Evolutionary conservation across 768 basidiomycete genomes (phyloP).

Genomic region (Lyophyllum semitale): DNA sequence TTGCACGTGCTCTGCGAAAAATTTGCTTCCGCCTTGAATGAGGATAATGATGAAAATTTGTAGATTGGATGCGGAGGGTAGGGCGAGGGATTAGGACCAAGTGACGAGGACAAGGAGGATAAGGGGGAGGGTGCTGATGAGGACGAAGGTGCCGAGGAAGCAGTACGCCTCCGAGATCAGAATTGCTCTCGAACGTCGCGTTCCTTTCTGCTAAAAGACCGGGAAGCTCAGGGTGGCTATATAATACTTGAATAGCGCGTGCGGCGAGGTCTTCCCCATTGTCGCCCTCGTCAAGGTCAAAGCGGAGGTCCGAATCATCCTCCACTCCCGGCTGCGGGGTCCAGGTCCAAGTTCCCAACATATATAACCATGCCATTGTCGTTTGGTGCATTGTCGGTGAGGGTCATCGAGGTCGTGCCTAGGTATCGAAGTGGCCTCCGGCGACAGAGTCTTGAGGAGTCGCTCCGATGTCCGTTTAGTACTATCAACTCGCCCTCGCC

Average conservation of each 20-base stretch:
- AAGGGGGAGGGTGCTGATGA: no score
- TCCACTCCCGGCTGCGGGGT: conserved; percentile 32
- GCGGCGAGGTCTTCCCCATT: conserved; percentile 28
- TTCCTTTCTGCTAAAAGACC: conserved; percentile 32
- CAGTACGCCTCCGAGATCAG: conserved; percentile 62
- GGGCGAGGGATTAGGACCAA: conserved; percentile 50
- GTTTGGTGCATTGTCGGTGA: conserved; percentile 55
- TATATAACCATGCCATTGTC: conserved; percentile 29
- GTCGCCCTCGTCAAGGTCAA: conserved; percentile 10
- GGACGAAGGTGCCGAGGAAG: no score
- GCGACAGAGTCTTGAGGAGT: conserved; percentile 87
- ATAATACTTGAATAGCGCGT: conserved; percentile 54
- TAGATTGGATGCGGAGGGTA: no score
- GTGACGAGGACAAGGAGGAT: no score
- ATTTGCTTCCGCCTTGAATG: conserved; percentile 82
- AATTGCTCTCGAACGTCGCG: conserved; percentile 68
- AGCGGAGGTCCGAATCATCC: conserved; percentile 16
- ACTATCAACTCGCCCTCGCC: conserved; percentile 99
- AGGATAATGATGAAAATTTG: no score
- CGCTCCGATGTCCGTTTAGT: conserved; percentile 76
- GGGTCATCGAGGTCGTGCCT: conserved; percentile 73
- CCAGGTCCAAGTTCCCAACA: conserved; percentile 29
- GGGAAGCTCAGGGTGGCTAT: conserved; percentile 43
- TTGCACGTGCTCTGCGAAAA: conserved; percentile 46
- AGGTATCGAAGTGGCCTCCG: conserved; percentile 83